Base-by-base conservation (phyloP, 2,329 filamentous ascomycete species). In the Tolypocladium ophioglossoides region DNA sequence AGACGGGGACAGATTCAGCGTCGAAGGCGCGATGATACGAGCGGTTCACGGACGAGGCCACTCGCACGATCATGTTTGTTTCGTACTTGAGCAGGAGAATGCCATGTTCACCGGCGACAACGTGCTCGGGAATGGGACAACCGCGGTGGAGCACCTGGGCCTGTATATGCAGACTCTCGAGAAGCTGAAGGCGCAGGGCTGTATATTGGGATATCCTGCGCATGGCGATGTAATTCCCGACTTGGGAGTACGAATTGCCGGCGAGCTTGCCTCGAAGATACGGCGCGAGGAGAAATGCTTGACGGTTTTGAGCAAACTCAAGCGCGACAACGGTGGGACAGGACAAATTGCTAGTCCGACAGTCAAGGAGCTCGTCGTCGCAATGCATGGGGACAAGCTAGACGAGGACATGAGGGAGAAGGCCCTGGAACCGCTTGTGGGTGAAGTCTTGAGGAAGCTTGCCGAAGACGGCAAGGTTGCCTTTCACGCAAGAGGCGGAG, bases 71-170 rank as follows among this genome's bases (percentile, higher is more conserved):
- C 87, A 91, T 69, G 83, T 87, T 78, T 80, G 64, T 10, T 70
- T 87, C 20, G 66, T 87, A 2, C 77, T 84, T 52, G 63, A 62
- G 16, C 84, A 88, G 61, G 83, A 88, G 60, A 75, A 82, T 57
- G 82, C 84, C 18, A 77, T 89, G 65, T 88, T 90, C 67, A 89
- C 85, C 0, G 86, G 83, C 4, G 86, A 90, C 67, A 89, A 88
- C 61, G 83, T 89, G 6, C 74, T 90, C 1, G 86, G 86, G 3
- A 85, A 89, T 54, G 86, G 86, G 5, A 89, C 85, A 3, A 82
- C 82, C 8, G 86, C 89, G 0, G 89, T 88, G 57, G 85, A 89
- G 65, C 80, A 89, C 56, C 73, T 89, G 3, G 71, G 71, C 0
- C 67, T 71, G 0, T 91, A 89, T 63, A 72, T 89, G 61, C 61